phyloP scores from a whole-genome alignment of 1,284 basidiomycete genomes.

The Tilletia walkeri region DNA sequence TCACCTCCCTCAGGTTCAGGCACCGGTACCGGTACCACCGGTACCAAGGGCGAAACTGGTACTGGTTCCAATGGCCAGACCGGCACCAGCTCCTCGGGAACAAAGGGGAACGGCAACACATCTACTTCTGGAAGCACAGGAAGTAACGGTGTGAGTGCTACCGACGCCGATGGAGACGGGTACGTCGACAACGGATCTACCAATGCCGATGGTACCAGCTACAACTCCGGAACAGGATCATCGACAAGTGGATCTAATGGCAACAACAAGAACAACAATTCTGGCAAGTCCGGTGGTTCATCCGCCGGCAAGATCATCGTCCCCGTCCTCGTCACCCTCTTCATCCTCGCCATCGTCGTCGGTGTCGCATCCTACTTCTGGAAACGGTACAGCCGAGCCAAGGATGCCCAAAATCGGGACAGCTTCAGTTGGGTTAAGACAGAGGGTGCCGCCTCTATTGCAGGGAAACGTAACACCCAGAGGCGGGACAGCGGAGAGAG shows the following conservation, averaged over 20 bases:
- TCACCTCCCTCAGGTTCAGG: neutral
- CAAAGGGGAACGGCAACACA: neutral
- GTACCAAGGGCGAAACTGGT: neutral
- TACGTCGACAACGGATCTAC: neutral
- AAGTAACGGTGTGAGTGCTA: neutral
- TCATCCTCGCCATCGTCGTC: conserved; percentile 15
- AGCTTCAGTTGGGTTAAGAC: conserved; percentile 12
- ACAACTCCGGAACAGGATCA: neutral
- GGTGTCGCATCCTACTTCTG: conserved; percentile 3
- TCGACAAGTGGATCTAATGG: too few species aligned
- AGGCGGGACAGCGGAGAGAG: conserved; percentile 13
- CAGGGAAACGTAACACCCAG: neutral
- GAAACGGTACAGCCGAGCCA: neutral
- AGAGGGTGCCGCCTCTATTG: neutral
- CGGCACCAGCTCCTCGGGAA: neutral
- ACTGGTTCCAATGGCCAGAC: neutral
- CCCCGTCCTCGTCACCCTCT: conserved; percentile 5
- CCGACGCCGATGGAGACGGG: conserved; percentile 1
- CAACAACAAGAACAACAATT: neutral
- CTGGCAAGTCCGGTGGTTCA: conserved; percentile 3
- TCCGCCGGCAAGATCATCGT: conserved; percentile 2
- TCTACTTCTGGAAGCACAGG: neutral
- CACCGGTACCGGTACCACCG: neutral
- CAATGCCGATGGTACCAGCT: neutral
- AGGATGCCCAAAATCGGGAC: conserved; percentile 1